Percentiles rank a stretch among this genome's conserved stretches.
Evolutionary conservation across 345 rosid species (phyloP).

Genomic region (Citrus medica): DNA sequence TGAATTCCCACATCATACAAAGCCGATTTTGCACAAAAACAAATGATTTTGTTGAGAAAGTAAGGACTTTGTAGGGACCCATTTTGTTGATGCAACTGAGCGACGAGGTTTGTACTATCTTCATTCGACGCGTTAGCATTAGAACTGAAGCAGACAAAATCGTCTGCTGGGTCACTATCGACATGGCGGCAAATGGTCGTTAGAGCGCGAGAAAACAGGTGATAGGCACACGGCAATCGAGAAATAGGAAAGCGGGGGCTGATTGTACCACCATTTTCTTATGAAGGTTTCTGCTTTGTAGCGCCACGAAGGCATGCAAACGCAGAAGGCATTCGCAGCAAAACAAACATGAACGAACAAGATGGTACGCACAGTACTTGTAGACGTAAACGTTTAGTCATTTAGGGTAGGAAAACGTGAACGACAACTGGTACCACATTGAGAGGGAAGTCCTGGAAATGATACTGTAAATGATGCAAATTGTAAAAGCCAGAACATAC

Average conservation of each 20-base stretch:
- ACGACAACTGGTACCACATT: neutral
- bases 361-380: neutral
- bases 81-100: conserved; percentile 1
- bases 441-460: neutral
- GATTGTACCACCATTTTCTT: neutral
- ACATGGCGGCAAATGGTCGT: neutral
- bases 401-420: neutral
- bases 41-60: conserved; percentile 26
- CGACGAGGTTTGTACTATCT: neutral
- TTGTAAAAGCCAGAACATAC: no score
- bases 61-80: conserved; percentile 13
- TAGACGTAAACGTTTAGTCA: neutral
- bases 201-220: conserved; percentile 6
- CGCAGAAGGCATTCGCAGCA: neutral
- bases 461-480: neutral
- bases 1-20: conserved; percentile 25
- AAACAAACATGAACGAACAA: neutral
- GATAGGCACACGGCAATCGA: neutral
- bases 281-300: neutral
- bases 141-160: neutral
- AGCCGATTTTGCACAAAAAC: conserved; percentile 21
- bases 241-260: neutral
- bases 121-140: neutral
- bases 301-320: neutral
- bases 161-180: neutral